Percentiles rank a stretch among this genome's conserved stretches.
phyloP scores from a whole-genome alignment of 2,329 filamentous ascomycete genomes.

The Pseudogymnoascus sp. region DNA sequence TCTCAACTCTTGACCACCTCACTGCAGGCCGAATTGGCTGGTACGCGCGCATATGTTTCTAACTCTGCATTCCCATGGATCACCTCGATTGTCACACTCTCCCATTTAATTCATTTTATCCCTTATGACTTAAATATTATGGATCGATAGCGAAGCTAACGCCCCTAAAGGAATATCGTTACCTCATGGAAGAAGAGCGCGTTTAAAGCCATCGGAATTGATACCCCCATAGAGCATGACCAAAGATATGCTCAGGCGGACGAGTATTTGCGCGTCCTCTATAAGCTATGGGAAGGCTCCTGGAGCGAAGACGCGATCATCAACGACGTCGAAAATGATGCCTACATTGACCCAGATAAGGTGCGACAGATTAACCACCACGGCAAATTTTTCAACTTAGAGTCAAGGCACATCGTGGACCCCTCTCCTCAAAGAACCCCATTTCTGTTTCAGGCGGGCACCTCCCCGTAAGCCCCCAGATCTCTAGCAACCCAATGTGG shows the following conservation, averaged over 20 bases:
- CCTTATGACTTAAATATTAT: conserved; percentile 17
- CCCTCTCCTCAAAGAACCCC: conserved; percentile 62
- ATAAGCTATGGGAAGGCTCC: conserved; percentile 60
- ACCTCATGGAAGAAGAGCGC: conserved; percentile 55
- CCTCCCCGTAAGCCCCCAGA: conserved; percentile 49
- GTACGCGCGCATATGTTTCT: conserved; percentile 41
- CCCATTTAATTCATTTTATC: not conserved
- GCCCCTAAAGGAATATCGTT: conserved; percentile 53
- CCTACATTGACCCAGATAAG: conserved; percentile 48
- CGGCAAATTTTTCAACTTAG: conserved; percentile 54
- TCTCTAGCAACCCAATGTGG: conserved; percentile 48
- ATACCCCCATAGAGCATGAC: conserved; percentile 52
- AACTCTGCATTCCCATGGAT: conserved; percentile 56
- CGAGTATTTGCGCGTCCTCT: conserved; percentile 55
- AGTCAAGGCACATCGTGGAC: conserved; percentile 56
- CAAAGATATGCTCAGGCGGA: conserved; percentile 55
- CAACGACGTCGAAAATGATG: conserved; percentile 45
- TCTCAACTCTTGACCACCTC: conserved; percentile 60
- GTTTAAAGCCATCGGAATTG: conserved; percentile 53
- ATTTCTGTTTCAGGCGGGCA: conserved; percentile 62
- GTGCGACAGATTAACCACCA: conserved; percentile 58
- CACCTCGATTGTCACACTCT: conserved; percentile 33
- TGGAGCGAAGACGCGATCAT: conserved; percentile 62
- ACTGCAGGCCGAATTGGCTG: conserved; percentile 52
- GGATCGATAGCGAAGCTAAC: conserved; percentile 50